A percentile compares a stretch with the other conserved stretches of the same genome.
These are phyloP conservation scores for Cladosporium sp. DNA, from an alignment of 2,329 filamentous ascomycete genomes.

Conservation along the genomic window DNA sequence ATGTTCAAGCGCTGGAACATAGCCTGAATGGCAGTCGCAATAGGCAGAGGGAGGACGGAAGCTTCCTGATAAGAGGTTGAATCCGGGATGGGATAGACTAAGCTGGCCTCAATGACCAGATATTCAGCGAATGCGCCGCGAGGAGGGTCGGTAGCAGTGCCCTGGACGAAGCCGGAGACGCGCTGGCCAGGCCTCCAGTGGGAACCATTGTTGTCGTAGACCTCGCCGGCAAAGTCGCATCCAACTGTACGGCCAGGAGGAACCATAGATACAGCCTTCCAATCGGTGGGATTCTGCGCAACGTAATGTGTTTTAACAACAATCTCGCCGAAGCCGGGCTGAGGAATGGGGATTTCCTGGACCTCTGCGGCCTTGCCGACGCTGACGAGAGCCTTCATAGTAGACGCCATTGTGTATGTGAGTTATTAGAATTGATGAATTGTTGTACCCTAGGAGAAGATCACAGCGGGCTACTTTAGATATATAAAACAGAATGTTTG, in stretches of 20 bases:
- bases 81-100: conserved; percentile 32
- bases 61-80: conserved; percentile 30
- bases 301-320: conserved; percentile 23
- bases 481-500: too few relatives aligned
- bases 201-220: conserved; percentile 18
- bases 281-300: conserved; percentile 26
- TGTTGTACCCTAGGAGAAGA: too few relatives aligned
- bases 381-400: conserved; percentile 11
- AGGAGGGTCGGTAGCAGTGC: conserved; percentile 6
- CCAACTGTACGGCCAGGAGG: conserved; percentile 19
- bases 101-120: conserved; percentile 23
- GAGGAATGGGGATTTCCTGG: conserved; percentile 20
- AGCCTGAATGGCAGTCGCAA: conserved; percentile 35
- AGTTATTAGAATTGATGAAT: too few relatives aligned
- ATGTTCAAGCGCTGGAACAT: conserved; percentile 43
- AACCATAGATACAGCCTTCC: conserved; percentile 13
- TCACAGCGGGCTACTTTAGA: too few relatives aligned
- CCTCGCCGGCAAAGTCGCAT: conserved; percentile 26
- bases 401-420: neutral
- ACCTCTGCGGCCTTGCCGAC: conserved; percentile 12
- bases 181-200: conserved; percentile 9
- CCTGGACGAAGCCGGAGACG: conserved; percentile 10
- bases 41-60: conserved; percentile 35
- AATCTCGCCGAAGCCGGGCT: conserved; percentile 20
- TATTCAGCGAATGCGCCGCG: conserved; percentile 24